Base-by-base conservation (phyloP, 768 basidiomycete species). In the Trametes villosa region DNA sequence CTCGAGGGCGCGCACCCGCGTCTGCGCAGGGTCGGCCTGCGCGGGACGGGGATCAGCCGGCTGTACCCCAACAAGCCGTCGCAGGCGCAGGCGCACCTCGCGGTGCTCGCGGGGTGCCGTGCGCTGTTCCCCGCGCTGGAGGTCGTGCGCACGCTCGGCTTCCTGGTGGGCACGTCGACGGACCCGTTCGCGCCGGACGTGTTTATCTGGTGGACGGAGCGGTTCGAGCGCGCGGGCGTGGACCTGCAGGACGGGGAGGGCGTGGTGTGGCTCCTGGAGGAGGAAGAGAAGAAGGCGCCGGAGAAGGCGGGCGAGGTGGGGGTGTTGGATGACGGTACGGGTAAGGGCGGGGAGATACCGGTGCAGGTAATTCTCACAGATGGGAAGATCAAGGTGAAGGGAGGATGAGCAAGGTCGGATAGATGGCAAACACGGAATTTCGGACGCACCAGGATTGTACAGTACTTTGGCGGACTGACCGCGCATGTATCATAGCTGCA, bases 211-310 rank as follows among this genome's bases (percentile, higher is more conserved):
- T 84, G 83, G 83, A 75, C 78, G 27, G 80, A 83, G 64, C 75
- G 70, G 50, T 83, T 83, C 58, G 81, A 82, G 73, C 74, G 70
- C 54, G 73, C 76, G 44, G 81, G 79, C 9, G 73, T 86, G 45
- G 77, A 82, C 61, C 77, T 84, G 63, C 72, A 83, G 65, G 84
- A 84, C 63, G 82, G 83, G 17, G 83, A 82, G 67, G 81, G 80
- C 31, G 79, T 84, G 30, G 69, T 83, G 50, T 86, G 82, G 82
- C 63, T 77, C 41, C 38, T 63, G 22, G 61, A 63, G 52, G 61
- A 56, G 50, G 55, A 52, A 6, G 46, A 49, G 57, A n/a, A 26
- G 20, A 44, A 52, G 50, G 24, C 24, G 30, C 22, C 29, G 41
- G 41, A 26, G 49, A 51, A 44, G 57, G 26, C 22, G 30, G 20